Percentiles rank a stretch among this genome's conserved stretches.
These are phyloP conservation scores for Paspalum vaginatum DNA, from an alignment of 176 grass and related monocot species.

Conservation along the genomic window DNA sequence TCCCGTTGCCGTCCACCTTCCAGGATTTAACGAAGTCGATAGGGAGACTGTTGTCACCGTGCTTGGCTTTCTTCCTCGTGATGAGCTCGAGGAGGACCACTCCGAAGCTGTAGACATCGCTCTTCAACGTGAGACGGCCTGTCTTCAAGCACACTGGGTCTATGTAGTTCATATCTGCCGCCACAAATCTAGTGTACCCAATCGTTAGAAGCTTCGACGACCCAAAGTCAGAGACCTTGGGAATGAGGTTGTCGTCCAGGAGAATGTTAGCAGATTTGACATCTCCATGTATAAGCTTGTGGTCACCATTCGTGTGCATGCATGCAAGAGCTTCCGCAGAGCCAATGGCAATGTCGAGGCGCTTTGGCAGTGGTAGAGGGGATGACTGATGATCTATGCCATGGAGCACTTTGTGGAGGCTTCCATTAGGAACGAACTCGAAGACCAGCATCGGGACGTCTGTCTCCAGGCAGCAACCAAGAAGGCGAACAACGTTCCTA, in stretches of 20 bases:
- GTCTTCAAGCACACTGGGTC: not conserved
- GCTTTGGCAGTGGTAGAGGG: not conserved
- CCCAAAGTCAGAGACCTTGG: slow-evolving; percentile 18
- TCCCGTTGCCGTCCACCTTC: not conserved
- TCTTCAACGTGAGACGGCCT: not conserved
- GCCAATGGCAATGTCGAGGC: slow-evolving; percentile 10
- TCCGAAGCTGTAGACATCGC: not conserved
- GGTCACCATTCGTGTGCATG: not conserved
- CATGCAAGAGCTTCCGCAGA: not conserved
- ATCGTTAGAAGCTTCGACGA: not conserved
- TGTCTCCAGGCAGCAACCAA: not conserved
- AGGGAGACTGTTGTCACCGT: not conserved
- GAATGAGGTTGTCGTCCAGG: not conserved
- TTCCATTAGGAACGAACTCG: not conserved
- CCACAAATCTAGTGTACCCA: not conserved
- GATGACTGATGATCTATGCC: not conserved
- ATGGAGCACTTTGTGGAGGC: not conserved
- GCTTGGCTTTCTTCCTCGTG: not conserved
- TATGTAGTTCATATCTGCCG: not conserved
- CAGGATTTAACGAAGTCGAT: not conserved
- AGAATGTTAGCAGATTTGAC: slow-evolving; percentile 2
- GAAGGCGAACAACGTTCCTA: not conserved
- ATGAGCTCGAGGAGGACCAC: not conserved
- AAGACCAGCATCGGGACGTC: not conserved
- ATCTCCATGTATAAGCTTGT: not conserved